phyloP scores from a whole-genome alignment of 345 rosid genomes.

The Melaleuca quinquenervia region DNA sequence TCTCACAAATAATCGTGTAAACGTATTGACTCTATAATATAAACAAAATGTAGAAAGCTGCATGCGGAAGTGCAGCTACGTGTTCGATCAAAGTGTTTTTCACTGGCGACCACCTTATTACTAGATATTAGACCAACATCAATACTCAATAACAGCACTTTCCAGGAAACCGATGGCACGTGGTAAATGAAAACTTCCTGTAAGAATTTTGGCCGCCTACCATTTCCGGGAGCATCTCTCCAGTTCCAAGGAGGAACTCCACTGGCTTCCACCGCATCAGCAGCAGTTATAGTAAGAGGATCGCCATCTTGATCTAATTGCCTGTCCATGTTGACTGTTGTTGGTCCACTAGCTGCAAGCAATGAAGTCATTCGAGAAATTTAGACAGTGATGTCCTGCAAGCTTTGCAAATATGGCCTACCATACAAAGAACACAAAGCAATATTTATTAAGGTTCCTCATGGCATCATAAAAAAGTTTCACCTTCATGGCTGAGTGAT shows the following conservation, averaged over 20 bases:
- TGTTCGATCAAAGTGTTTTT: not conserved
- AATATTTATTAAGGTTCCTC: not conserved
- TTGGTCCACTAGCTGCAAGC: constrained; percentile 59
- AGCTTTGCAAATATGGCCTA: not conserved
- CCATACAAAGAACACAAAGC: not conserved
- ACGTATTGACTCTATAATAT: not conserved
- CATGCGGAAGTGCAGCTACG: not conserved
- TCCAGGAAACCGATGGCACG: not conserved
- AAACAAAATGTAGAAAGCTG: not conserved
- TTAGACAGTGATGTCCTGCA: not conserved
- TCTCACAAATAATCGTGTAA: not conserved
- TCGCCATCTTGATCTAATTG: constrained; percentile 90
- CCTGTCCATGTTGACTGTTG: constrained; percentile 81
- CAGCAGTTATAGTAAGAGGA: constrained; percentile 81
- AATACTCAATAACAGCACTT: not conserved
- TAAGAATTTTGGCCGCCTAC: constrained; percentile 13
- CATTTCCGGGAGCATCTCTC: constrained; percentile 91
- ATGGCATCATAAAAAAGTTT: not conserved
- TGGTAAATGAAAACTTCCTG: not conserved
- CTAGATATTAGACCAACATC: not conserved
- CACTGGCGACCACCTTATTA: not conserved
- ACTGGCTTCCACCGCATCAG: constrained; percentile 71
- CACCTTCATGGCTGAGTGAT: not conserved
- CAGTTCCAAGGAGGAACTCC: constrained; percentile 99
- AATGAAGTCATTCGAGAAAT: constrained; percentile 4